Percentiles rank a stretch among this genome's conserved stretches.
phyloP scores from a whole-genome alignment of 352 stramenopile genomes.

The Globisporangium viniferum region DNA sequence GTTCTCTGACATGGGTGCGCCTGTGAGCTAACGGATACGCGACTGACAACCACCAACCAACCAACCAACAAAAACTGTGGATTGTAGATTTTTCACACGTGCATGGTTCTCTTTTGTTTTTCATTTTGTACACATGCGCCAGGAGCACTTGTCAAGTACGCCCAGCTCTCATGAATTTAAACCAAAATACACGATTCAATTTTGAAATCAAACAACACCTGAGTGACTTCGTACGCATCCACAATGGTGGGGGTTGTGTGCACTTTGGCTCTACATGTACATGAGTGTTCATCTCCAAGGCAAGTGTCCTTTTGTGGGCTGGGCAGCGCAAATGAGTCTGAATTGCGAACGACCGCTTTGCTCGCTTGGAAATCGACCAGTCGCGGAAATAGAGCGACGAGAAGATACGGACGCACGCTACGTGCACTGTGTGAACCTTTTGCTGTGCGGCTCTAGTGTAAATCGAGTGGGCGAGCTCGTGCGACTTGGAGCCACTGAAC shows the following conservation, averaged over 20 bases:
- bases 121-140: neutral
- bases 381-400: neutral
- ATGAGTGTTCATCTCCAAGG: neutral
- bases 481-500: neutral
- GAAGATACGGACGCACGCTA: neutral
- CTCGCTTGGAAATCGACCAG: neutral
- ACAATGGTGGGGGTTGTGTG: neutral
- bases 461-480: neutral
- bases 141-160: neutral
- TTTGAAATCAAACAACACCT: neutral
- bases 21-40: neutral
- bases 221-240: neutral
- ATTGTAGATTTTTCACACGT: slow-evolving; percentile 6
- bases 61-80: neutral
- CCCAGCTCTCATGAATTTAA: neutral
- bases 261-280: neutral
- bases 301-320: too few species aligned
- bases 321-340: neutral
- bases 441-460: neutral
- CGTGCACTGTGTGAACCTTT: neutral
- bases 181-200: slow-evolving; percentile 8
- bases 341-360: neutral
- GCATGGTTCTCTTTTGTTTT: slow-evolving; percentile 7
- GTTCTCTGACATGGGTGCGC: neutral
- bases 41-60: neutral